A percentile compares a stretch with the other conserved stretches of the same genome.
phyloP scores from a whole-genome alignment of 805 yeast genomes.

The Myxozyma vanderwaltii region DNA sequence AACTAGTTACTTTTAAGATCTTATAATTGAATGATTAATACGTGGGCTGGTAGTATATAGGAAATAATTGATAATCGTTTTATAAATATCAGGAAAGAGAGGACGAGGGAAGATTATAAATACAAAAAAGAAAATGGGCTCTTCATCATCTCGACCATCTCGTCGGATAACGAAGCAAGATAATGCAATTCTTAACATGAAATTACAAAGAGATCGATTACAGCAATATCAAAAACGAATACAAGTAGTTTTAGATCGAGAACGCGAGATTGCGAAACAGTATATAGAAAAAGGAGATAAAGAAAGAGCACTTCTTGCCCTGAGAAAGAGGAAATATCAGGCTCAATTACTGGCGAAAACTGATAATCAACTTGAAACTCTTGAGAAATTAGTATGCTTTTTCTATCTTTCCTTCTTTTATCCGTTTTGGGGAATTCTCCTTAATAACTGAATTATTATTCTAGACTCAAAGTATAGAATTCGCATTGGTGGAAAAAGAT shows the following conservation, averaged over 20 bases:
- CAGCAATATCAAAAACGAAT: slow-evolving; percentile 70
- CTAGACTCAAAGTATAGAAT: slow-evolving; percentile 59
- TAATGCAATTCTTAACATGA: slow-evolving; percentile 80
- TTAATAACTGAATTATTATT: neutral
- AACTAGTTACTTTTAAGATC: no score
- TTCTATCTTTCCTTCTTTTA: slow-evolving; percentile 39
- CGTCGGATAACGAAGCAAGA: slow-evolving; percentile 77
- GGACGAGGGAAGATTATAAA: neutral
- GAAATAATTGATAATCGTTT: no score
- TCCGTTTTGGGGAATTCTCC: no score
- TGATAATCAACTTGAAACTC: slow-evolving; percentile 71
- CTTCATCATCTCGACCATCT: slow-evolving; percentile 34
- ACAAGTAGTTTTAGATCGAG: slow-evolving; percentile 58
- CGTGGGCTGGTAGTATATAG: no score
- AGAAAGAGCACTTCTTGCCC: slow-evolving; percentile 64
- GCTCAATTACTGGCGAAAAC: slow-evolving; percentile 69
- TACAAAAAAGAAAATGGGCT: slow-evolving; percentile 43
- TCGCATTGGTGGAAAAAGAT: slow-evolving; percentile 84
- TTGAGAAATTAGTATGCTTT: slow-evolving; percentile 70
- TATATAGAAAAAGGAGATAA: slow-evolving; percentile 57
- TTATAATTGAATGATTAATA: no score
- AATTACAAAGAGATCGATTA: slow-evolving; percentile 83
- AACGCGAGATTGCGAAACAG: slow-evolving; percentile 60
- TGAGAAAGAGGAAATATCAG: slow-evolving; percentile 81
- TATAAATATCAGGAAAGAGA: no score